Evolutionary conservation across 306 rosid genomes (phyloP).

Genomic region (Vigna reflexopilosa): DNA sequence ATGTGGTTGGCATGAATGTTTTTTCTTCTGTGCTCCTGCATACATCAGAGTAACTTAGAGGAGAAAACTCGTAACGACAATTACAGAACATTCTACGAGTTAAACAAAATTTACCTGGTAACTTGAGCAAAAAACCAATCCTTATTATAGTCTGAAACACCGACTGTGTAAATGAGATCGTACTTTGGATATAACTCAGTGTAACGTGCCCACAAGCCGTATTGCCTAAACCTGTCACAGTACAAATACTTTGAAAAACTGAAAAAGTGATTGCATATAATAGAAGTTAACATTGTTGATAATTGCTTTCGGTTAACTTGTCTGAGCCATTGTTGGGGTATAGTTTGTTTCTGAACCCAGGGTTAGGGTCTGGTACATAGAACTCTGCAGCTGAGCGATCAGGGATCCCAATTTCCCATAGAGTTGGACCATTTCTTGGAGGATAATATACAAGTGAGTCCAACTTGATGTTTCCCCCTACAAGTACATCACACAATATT

Average conservation of each 20-base stretch:
- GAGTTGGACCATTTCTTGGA: slow-evolving; percentile 82
- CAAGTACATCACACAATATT: slow-evolving; percentile 13
- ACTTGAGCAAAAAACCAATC: slow-evolving; percentile 80
- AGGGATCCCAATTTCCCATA: slow-evolving; percentile 92
- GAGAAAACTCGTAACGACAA: not conserved
- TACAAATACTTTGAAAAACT: not conserved
- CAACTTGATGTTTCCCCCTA: slow-evolving; percentile 55
- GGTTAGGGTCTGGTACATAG: slow-evolving; percentile 62
- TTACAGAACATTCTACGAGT: not conserved
- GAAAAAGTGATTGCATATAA: not conserved
- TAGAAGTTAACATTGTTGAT: not conserved
- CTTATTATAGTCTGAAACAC: slow-evolving; percentile 35
- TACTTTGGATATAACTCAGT: slow-evolving; percentile 51
- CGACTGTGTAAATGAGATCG: slow-evolving; percentile 61
- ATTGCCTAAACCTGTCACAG: slow-evolving; percentile 63
- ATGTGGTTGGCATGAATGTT: slow-evolving; percentile 59
- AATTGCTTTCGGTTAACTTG: slow-evolving; percentile 46
- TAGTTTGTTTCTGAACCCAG: slow-evolving; percentile 54
- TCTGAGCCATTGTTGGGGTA: slow-evolving; percentile 1
- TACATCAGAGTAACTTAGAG: not conserved
- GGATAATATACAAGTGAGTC: slow-evolving; percentile 54
- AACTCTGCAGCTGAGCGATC: slow-evolving; percentile 83
- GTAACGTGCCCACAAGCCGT: slow-evolving; percentile 76
- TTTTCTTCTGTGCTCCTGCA: slow-evolving; percentile 48
- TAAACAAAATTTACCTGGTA: slow-evolving; percentile 38